Percentiles rank a stretch among this genome's conserved stretches.
phyloP scores from a whole-genome alignment of 371 early-diverging fungal species.

The Rozella allomycis region DNA sequence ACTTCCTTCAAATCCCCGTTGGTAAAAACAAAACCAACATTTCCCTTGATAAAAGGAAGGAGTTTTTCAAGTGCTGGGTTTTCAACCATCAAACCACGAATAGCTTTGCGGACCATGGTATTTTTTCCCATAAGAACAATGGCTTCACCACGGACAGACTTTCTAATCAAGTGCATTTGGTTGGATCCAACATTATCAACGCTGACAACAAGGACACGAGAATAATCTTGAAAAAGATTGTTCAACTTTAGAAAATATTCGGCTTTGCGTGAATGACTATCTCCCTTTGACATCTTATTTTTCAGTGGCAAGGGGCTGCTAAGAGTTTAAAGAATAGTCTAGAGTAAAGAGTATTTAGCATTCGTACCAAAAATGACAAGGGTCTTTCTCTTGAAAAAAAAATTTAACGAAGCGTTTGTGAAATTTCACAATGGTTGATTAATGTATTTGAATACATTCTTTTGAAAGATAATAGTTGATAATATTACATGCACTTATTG shows the following conservation, averaged over 20 bases:
- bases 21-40: slow-evolving; percentile 99
- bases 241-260: slow-evolving; percentile 32
- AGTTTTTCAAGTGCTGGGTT: slow-evolving; percentile 75
- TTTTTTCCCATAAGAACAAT: slow-evolving; percentile 99
- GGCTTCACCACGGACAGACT: slow-evolving; percentile 70
- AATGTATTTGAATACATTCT: too few species aligned
- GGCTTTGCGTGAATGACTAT: slow-evolving; percentile 21
- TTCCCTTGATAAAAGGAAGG: slow-evolving; percentile 67
- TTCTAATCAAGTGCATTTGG: slow-evolving; percentile 98
- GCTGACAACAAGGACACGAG: slow-evolving; percentile 91
- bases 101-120: slow-evolving; percentile 96
- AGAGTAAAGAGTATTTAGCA: not conserved
- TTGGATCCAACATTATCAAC: slow-evolving; percentile 99
- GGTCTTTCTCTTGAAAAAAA: too few species aligned
- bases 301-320: too few species aligned
- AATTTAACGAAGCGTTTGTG: too few species aligned
- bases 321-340: not conserved
- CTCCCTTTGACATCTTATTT: slow-evolving; percentile 7
- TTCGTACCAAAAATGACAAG: too few species aligned
- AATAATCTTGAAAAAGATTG: slow-evolving; percentile 22
- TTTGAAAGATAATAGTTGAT: too few species aligned
- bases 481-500: too few species aligned
- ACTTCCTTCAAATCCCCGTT: slow-evolving; percentile 84
- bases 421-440: too few species aligned
- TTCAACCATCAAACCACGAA: slow-evolving; percentile 51